These are phyloP conservation scores for Sporothrix schenckii DNA, from an alignment of 2,329 filamentous ascomycete genomes.

Conservation along the genomic window DNA sequence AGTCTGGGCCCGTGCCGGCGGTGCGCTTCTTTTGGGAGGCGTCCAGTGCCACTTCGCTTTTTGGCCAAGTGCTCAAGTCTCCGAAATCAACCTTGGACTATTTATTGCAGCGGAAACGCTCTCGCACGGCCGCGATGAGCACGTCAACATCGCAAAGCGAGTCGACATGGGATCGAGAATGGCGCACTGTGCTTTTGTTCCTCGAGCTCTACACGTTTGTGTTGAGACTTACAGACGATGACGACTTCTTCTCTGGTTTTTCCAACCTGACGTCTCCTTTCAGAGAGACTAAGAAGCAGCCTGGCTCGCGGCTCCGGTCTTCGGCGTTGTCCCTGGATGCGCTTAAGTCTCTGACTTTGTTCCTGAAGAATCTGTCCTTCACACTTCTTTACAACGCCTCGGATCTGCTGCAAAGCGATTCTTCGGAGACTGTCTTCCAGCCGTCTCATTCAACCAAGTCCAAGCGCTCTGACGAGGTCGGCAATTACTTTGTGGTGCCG, in stretches of 20 bases:
- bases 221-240: conserved; percentile 89
- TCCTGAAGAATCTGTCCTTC: conserved; percentile 90
- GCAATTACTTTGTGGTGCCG: conserved; percentile 54
- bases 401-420: conserved; percentile 52
- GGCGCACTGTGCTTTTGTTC: conserved; percentile 87
- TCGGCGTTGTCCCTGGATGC: conserved; percentile 73
- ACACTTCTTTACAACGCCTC: conserved; percentile 81
- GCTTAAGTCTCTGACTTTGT: conserved; percentile 73
- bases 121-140: conserved; percentile 27
- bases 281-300: conserved; percentile 40
- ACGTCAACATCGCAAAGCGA: conserved; percentile 35
- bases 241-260: conserved; percentile 79
- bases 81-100: conserved; percentile 41
- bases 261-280: background rate
- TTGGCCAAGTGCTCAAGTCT: conserved; percentile 43
- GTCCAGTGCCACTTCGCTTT: conserved; percentile 51
- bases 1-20: conserved; percentile 57
- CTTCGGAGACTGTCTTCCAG: background rate
- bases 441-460: background rate
- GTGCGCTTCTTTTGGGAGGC: conserved; percentile 84
- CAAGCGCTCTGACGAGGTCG: conserved; percentile 18
- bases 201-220: conserved; percentile 94
- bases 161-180: conserved; percentile 65
- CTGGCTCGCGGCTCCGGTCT: conserved; percentile 53
- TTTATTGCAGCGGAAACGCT: conserved; percentile 38